Evolutionary conservation across 2,329 filamentous ascomycete species (phyloP).

Genomic region (Cryoendolithus antarcticus): DNA sequence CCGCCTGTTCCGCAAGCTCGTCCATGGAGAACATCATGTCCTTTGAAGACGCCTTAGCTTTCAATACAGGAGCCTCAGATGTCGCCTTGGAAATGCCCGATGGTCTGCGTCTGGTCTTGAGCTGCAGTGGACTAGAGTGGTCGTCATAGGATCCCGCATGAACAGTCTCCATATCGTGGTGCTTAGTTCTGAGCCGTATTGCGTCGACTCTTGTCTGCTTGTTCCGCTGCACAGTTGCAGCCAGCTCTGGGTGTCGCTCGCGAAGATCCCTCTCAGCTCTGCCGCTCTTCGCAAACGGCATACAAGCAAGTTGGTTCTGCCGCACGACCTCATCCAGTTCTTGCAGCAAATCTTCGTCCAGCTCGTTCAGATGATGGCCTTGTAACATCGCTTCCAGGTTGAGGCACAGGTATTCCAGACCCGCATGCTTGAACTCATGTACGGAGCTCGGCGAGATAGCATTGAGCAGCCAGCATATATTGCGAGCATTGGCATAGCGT

Average conservation of each 20-base stretch:
- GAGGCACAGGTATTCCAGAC: conserved; percentile 79
- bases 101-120: conserved; percentile 28
- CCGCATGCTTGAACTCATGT: conserved; percentile 73
- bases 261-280: conserved; percentile 55
- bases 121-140: conserved; percentile 29
- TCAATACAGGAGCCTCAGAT: conserved; percentile 53
- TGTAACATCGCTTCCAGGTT: conserved; percentile 88
- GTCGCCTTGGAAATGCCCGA: conserved; percentile 27
- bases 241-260: conserved; percentile 51
- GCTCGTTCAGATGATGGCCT: conserved; percentile 68
- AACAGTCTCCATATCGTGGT: conserved; percentile 55
- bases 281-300: conserved; percentile 66
- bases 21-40: conserved; percentile 96
- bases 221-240: conserved; percentile 55
- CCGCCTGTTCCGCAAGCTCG: conserved; percentile 45
- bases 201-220: conserved; percentile 59
- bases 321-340: conserved; percentile 69
- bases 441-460: conserved; percentile 75
- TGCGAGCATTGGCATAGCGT: conserved; percentile 70
- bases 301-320: conserved; percentile 66
- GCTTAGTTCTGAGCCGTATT: conserved; percentile 54
- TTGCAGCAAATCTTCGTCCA: conserved; percentile 69
- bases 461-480: conserved; percentile 75
- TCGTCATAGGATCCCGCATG: conserved; percentile 56
- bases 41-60: conserved; percentile 52